phyloP scores from a whole-genome alignment of 2,329 filamentous ascomycete genomes.

The Claviceps pazoutovae region DNA sequence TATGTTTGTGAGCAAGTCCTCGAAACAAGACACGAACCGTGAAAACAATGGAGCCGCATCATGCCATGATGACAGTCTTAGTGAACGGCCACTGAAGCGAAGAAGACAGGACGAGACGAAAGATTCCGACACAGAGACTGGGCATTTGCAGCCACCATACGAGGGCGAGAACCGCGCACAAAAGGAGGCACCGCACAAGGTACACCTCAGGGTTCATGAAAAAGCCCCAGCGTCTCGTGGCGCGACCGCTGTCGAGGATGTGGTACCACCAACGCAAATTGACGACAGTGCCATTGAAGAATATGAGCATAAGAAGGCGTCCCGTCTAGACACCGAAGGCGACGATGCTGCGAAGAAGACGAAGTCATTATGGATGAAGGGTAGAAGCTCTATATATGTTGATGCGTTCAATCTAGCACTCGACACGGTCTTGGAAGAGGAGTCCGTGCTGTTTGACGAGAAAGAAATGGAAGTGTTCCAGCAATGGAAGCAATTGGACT shows the following conservation, averaged over 20 bases:
- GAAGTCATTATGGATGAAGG: conserved; percentile 46
- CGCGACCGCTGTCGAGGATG: conserved; percentile 29
- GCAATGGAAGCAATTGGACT: conserved; percentile 58
- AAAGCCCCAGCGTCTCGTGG: conserved; percentile 7
- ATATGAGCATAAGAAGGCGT: conserved; percentile 58
- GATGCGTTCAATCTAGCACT: conserved; percentile 93
- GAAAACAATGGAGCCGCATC: background rate
- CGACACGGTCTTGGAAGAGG: conserved; percentile 78
- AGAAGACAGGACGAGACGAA: conserved; percentile 14
- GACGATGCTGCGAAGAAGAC: conserved; percentile 28
- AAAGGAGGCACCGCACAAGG: background rate
- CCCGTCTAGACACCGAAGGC: conserved; percentile 19
- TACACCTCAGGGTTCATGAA: conserved; percentile 3
- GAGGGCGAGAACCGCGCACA: conserved; percentile 3
- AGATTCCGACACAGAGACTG: conserved; percentile 11
- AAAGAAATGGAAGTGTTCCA: conserved; percentile 65
- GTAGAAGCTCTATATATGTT: conserved; percentile 83
- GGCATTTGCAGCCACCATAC: conserved; percentile 11
- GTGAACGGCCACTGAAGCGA: conserved; percentile 18
- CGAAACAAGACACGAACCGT: conserved; percentile 10
- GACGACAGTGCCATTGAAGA: conserved; percentile 62
- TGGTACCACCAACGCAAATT: conserved; percentile 51
- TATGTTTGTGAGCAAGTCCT: conserved; percentile 21
- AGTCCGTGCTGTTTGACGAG: conserved; percentile 73
- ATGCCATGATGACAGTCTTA: conserved; percentile 2